Evolutionary conservation across 768 basidiomycete species (phyloP), one percentile per base, ranked within the genome.

Genomic region (Filobasidium floriforme): DNA sequence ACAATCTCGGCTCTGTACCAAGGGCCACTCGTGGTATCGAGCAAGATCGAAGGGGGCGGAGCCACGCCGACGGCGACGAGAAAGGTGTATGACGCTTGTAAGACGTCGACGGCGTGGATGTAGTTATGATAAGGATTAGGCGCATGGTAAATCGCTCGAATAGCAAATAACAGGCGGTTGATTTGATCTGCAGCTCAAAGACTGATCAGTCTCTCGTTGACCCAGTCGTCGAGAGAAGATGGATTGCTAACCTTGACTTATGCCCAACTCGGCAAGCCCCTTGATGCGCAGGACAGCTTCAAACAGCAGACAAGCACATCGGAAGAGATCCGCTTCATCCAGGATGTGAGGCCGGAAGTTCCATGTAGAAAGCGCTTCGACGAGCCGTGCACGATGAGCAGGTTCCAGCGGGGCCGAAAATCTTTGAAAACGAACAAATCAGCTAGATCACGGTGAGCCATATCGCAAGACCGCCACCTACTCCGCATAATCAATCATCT

Each of bases 61-160:
- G 92, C 89, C 75, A 89, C 83, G 37, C 87, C 88, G 18, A 89
- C 88, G 32, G 85, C 82, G 55, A 83, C 83, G 28, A 99, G 82
- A 80, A 92, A 97, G 24, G 85, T 85, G 73, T 96, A 91, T 4
- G 86, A 85, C 0, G 93, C 92, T 75, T 99, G 96, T 24, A 98
- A 83, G 18, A 98, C 96, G 77, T 99, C 96, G 51, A 96, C 82
- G 0, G 93, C 96, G 79, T 99, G 96, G 68, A 90, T 87, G 76
- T 94, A 98, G 75, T 98, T 99, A 82, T 99, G 96, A 78, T 99
- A 99, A 29, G 89, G 88, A 80, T 97, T 97, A 66, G 87, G 86
- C 61, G 85, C 83, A 68, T 92, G 88, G 77, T 99, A 99, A 60
- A 94, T 87, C 32, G 85, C 85, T n/a, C 88, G 86, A n/a, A 98